phyloP scores from a whole-genome alignment of 208 protist genomes.

The Leishmania tropica region DNA sequence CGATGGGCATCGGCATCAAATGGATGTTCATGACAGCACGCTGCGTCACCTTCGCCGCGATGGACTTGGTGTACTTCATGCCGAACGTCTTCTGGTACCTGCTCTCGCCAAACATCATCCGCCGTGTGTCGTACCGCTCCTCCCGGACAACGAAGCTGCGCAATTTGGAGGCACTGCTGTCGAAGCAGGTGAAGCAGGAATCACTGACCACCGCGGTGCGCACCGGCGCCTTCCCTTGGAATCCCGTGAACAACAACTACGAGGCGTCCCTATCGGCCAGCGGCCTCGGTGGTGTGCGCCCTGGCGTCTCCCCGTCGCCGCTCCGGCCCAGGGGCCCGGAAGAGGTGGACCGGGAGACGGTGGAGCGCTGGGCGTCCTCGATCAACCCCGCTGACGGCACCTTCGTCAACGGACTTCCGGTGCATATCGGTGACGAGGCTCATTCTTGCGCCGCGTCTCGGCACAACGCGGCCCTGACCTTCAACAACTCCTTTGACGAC shows the following conservation, averaged over 20 bases:
- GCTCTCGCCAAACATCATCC: slow-evolving; percentile 75
- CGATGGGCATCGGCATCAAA: slow-evolving; percentile 81
- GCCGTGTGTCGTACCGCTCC: slow-evolving; percentile 77
- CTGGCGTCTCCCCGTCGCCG: not conserved
- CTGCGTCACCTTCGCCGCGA: slow-evolving; percentile 55
- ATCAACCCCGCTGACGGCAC: slow-evolving; percentile 71
- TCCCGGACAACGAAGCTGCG: slow-evolving; percentile 55
- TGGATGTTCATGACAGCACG: slow-evolving; percentile 80
- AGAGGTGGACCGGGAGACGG: slow-evolving; percentile 18
- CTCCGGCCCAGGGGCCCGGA: not conserved
- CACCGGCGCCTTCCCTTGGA: slow-evolving; percentile 2
- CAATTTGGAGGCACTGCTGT: slow-evolving; percentile 53
- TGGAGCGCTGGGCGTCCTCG: slow-evolving; percentile 38
- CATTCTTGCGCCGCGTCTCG: not conserved
- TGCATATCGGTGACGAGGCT: slow-evolving; percentile 19
- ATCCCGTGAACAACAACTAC: not conserved
- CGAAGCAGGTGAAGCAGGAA: slow-evolving; percentile 11
- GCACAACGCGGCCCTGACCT: not conserved
- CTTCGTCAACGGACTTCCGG: slow-evolving; percentile 52
- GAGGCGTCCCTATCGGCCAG: not conserved
- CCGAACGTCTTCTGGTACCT: slow-evolving; percentile 72
- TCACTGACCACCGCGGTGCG: not conserved
- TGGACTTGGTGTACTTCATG: slow-evolving; percentile 70
- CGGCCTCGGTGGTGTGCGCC: too few species aligned
- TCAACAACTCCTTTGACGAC: slow-evolving; percentile 53